A percentile compares a stretch with the other conserved stretches of the same genome.
Evolutionary conservation across 306 rosid species (phyloP).

Genomic region (Cajanus cajan): DNA sequence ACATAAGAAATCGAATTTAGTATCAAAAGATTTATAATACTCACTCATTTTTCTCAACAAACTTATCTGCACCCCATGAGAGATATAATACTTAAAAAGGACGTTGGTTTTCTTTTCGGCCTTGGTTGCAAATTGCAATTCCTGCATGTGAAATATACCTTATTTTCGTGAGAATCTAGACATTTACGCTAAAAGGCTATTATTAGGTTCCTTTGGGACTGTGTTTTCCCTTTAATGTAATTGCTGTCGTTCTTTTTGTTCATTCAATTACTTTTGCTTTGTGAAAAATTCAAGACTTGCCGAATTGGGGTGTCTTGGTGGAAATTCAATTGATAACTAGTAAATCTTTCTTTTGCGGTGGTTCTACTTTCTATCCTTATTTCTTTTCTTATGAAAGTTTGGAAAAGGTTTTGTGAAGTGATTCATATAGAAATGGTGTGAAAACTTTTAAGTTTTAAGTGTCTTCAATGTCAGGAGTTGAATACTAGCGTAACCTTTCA

Average conservation of each 20-base stretch:
- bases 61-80: neutral
- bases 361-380: neutral
- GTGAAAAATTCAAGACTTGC: neutral
- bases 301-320: neutral
- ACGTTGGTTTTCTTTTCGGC: neutral
- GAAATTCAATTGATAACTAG: neutral
- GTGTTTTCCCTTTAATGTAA: neutral
- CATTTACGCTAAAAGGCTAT: neutral
- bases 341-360: neutral
- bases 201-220: neutral
- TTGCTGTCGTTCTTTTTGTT: neutral
- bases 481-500: neutral
- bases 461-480: too few species aligned
- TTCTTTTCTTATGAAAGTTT: neutral
- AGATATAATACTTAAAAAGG: neutral
- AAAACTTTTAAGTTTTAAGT: too few species aligned
- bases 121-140: neutral
- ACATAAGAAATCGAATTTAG: too few species aligned
- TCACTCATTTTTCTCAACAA: too few species aligned
- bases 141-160: neutral
- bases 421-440: neutral
- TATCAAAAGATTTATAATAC: too few species aligned
- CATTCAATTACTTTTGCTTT: neutral
- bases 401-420: neutral
- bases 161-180: neutral